Percentiles rank a stretch among this genome's conserved stretches.
phyloP scores from a whole-genome alignment of 805 yeast genomes.

The Ogataea neopini region DNA sequence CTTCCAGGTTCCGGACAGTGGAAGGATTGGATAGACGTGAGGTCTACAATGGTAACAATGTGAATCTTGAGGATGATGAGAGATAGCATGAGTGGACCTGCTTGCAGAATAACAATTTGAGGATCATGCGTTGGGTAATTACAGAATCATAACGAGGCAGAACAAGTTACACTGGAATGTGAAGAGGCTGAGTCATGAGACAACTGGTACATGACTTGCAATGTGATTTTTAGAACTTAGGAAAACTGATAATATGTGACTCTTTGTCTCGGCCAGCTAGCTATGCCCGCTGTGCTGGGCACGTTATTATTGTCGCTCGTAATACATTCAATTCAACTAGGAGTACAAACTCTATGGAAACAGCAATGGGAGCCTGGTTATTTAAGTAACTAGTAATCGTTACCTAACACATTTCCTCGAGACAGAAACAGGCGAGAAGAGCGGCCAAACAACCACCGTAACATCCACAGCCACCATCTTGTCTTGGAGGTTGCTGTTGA shows the following conservation, averaged over 20 bases:
- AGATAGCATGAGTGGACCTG: too few species aligned
- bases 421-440: slow-evolving; percentile 24
- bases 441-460: slow-evolving; percentile 25
- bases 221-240: too few species aligned
- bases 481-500: slow-evolving; percentile 23
- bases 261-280: too few species aligned
- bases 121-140: too few species aligned
- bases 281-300: too few species aligned
- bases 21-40: slow-evolving; percentile 35
- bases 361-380: neutral
- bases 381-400: too few species aligned
- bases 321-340: slow-evolving; percentile 2
- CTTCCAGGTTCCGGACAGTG: slow-evolving; percentile 20
- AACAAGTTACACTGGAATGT: too few species aligned
- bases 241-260: too few species aligned
- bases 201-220: too few species aligned
- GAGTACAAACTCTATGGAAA: slow-evolving; percentile 5
- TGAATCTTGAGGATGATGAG: slow-evolving; percentile 47
- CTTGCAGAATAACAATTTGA: too few species aligned
- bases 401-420: slow-evolving; percentile 18
- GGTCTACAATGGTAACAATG: slow-evolving; percentile 59
- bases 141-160: too few species aligned
- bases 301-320: neutral
- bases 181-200: too few species aligned
- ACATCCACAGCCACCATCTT: slow-evolving; percentile 21